Evolutionary conservation across 148 eudicot genomes (phyloP).

Genomic region (Polygonum aviculare): DNA sequence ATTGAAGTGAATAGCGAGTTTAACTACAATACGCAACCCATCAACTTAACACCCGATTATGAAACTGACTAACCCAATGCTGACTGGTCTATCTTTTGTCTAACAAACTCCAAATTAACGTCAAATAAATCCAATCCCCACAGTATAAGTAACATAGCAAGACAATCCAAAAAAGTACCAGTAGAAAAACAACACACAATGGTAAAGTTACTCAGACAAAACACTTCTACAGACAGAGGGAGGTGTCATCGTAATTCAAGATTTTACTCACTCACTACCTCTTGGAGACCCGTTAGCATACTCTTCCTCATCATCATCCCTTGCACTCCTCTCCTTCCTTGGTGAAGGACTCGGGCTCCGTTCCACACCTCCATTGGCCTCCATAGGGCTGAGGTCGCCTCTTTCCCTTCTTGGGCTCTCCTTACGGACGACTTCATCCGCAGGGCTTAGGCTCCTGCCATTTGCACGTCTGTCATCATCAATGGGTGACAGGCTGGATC

Average conservation of each 20-base stretch:
- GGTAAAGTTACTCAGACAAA: background rate
- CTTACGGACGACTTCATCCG: constrained; percentile 26
- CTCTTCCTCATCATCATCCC: constrained; percentile 33
- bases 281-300: constrained; percentile 31
- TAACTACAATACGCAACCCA: background rate
- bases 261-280: constrained; percentile 32
- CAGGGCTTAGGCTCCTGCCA: constrained; percentile 50
- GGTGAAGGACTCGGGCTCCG: constrained; percentile 42
- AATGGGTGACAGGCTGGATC: constrained; percentile 6
- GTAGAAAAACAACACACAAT: background rate
- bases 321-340: constrained; percentile 35
- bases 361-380: constrained; percentile 34
- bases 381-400: constrained; percentile 35
- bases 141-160: background rate
- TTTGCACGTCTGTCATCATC: constrained; percentile 20
- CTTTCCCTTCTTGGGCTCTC: constrained; percentile 31
- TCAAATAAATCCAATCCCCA: background rate
- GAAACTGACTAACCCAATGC: background rate
- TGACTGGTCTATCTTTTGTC: background rate
- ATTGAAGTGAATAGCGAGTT: background rate
- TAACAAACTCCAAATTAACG: background rate
- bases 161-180: background rate
- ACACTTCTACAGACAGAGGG: background rate
- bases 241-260: background rate
- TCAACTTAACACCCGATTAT: background rate